These are phyloP conservation scores for Dendrobium nobile DNA, from an alignment of 106 monocot species.

Conservation along the genomic window DNA sequence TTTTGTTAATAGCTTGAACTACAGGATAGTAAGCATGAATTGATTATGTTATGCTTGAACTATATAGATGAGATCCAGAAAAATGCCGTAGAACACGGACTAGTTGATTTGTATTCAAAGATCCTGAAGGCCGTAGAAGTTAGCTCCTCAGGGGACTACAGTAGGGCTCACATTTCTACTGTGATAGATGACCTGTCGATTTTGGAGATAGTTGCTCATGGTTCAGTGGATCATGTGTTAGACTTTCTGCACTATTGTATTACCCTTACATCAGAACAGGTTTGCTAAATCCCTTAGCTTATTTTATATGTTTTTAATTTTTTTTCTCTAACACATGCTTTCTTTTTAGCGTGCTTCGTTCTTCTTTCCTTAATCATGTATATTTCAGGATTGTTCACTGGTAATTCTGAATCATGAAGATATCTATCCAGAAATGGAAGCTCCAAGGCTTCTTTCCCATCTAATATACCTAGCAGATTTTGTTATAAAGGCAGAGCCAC, in stretches of 20 bases:
- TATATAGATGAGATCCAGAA: conserved; percentile 17
- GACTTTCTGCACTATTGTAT: conserved; percentile 77
- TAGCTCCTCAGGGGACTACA: conserved; percentile 16
- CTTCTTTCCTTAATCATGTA: not conserved
- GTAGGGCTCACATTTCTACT: conserved; percentile 24
- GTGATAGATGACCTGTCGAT: conserved; percentile 87
- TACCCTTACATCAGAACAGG: conserved; percentile 53
- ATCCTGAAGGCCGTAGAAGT: conserved; percentile 43
- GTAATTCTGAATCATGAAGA: conserved; percentile 83
- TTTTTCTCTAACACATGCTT: not conserved
- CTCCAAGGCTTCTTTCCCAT: conserved; percentile 21
- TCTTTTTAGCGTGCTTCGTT: not conserved
- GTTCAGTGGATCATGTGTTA: conserved; percentile 55
- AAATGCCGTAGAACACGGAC: conserved; percentile 25
- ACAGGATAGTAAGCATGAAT: not conserved
- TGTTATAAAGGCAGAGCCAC: conserved; percentile 53
- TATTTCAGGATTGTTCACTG: conserved; percentile 56
- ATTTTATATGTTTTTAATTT: not conserved
- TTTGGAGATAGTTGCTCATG: conserved; percentile 67
- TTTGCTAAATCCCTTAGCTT: conserved; percentile 20
- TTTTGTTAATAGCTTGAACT: not conserved
- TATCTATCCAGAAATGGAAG: conserved; percentile 52
- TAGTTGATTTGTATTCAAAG: conserved; percentile 43
- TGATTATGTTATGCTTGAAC: not conserved
- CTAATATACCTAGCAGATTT: conserved; percentile 28